Base-by-base conservation (phyloP, 495 filamentous ascomycete species). In the Annulohypoxylon moriforme region DNA sequence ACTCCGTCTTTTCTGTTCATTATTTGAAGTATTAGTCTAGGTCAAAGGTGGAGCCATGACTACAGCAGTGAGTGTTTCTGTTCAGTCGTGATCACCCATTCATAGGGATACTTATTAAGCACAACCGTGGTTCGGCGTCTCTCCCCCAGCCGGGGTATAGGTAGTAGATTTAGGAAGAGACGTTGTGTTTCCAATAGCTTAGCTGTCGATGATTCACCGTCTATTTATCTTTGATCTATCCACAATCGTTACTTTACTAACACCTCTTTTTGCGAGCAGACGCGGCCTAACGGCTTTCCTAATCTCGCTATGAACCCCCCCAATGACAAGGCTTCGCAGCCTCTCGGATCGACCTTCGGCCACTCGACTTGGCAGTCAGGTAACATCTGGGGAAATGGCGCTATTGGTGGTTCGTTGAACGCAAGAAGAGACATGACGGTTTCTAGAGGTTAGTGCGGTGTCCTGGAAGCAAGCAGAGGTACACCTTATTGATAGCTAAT, bases 341-440 rank as follows among this genome's bases (percentile, higher is more conserved):
- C 79, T 46, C 65, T 78, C 44, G 75, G 57, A 64, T 74, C 66
- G n/a, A 86, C 75, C 76, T 82, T 55, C 81, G 81, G 36, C 76
- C 82, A 34, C 84, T 87, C 76, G 76, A 81, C 42, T 18, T 85
- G 84, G 80, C 89, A 88, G 81, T 50, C 78, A 9, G 85, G 80
- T 69, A 87, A 81, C 34, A 91, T 93, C 20, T 93, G 90, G 90
- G 83, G 85, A 40, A 88, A 82, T 74, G 64, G 67, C 13, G 78
- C 75, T 42, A 78, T 82, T 55, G 81, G 85, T 62, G 82, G 81
- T 25, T 86, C 90, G 50, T 38, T 70, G 14, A 80, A 76, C 46
- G 60, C 71, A 55, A 74, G 76, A 58, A 74, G 84, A 65, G 83
- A 86, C 29, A 62, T 76, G 13, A 75, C 77, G 14, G 75, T 76